Evolutionary conservation across 257 asterid species (phyloP), one percentile per base, ranked within the genome.

Genomic region (Nicotiana undulata): DNA sequence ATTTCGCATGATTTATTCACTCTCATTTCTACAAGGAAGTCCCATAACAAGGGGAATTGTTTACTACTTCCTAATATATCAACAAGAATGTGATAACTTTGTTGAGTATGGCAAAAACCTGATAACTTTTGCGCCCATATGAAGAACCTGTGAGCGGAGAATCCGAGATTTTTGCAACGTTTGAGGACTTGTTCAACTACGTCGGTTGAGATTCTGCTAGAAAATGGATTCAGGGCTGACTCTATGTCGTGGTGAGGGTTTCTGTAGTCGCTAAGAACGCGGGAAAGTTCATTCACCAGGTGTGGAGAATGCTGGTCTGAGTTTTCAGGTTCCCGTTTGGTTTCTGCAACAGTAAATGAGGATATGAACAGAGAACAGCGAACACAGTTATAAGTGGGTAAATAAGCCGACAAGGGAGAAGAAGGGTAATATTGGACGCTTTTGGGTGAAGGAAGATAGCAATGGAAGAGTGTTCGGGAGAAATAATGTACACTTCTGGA

Each of bases 61-160:
- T 92, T 87, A 86, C 97, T 93, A 79, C 92, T 86, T 8, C 96
- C 97, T 31, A 95, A 77, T 81, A 93, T 86, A 80, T 90, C 94
- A 20, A 93, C 90, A 8, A 95, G 90, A 75, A 95, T 92, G 53
- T 83, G 91, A n/a, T 91, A 88, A 44, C 95, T 91, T 75, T 89
- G 88, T 81, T 81, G 44, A 89, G 92, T 95, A 81, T 90, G 97
- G 26, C 31, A 82, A 81, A 95, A 95, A 18, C 88, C 90, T 16
- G 97, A 93, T 22, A 92, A 55, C 37, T 60, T 76, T 83, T 85
- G 89, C 34, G 97, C 96, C 99, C 97, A 95, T 1, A 86, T 85
- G 44, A 95, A 93, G 95, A 95, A 94, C 74, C 99, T 90, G 79
- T 95, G 98, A 34, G 97, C 97, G 16, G 99, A 89, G 67, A 93